A percentile compares a stretch with the other conserved stretches of the same genome.
These are phyloP conservation scores for Cucumis sativus DNA, from an alignment of 306 rosid genomes.

Conservation along the genomic window DNA sequence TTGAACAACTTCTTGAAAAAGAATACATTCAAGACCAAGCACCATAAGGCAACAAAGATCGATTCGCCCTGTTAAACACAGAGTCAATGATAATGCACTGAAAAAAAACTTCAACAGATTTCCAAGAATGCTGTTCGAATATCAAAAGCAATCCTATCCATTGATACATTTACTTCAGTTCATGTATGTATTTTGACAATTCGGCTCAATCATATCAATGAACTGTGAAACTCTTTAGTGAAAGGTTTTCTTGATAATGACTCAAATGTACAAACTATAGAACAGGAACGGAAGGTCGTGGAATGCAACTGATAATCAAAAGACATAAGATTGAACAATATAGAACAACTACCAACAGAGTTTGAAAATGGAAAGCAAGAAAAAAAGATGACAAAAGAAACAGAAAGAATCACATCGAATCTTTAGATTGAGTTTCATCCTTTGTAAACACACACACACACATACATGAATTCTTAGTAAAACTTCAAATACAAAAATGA, in stretches of 20 bases:
- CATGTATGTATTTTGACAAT: background rate
- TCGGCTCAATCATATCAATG: background rate
- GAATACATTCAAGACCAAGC: slow-evolving; percentile 39
- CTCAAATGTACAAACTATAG: background rate
- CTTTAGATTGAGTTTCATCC: too few species aligned
- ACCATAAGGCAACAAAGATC: slow-evolving; percentile 33
- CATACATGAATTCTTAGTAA: too few species aligned
- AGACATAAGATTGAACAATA: background rate
- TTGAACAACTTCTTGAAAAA: slow-evolving; percentile 45
- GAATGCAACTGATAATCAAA: background rate
- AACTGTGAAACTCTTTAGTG: background rate
- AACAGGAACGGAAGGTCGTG: background rate
- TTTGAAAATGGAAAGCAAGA: background rate
- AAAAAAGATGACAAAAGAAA: background rate
- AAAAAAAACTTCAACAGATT: background rate
- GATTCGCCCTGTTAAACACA: slow-evolving; percentile 39
- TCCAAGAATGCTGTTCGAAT: background rate
- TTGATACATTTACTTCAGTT: background rate
- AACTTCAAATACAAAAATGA: too few species aligned
- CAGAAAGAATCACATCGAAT: background rate
- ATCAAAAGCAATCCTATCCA: background rate
- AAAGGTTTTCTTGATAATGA: background rate
- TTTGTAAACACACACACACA: too few species aligned
- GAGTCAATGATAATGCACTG: background rate
- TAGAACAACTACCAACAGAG: background rate